Conservation (phyloP, 257 asterid genomes). For the Ballota nigra region DNA sequence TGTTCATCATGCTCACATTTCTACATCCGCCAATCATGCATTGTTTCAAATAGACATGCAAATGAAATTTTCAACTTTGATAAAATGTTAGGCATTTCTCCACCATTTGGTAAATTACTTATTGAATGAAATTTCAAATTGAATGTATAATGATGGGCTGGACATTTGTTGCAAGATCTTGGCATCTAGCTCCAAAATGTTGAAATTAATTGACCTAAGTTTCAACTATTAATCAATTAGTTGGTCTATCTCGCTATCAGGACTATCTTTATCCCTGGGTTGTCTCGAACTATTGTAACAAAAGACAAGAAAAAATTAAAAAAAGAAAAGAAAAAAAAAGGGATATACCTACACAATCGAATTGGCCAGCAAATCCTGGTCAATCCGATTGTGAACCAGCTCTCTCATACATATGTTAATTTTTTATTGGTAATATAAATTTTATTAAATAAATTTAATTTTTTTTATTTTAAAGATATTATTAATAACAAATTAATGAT, state of each 20-base stretch:
- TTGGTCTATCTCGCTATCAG: background rate
- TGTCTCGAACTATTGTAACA: too few species aligned
- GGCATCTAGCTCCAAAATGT: background rate
- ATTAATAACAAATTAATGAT: too few species aligned
- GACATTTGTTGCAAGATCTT: background rate
- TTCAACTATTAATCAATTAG: background rate
- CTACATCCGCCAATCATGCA: conserved; percentile 8
- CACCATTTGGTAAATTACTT: background rate
- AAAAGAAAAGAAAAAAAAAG: too few species aligned
- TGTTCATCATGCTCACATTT: background rate
- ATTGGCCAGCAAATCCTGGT: too few species aligned
- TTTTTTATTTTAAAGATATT: too few species aligned
- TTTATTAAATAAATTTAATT: too few species aligned
- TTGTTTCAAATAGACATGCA: background rate
- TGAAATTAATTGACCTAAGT: background rate
- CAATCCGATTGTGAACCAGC: too few species aligned
- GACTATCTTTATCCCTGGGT: too few species aligned
- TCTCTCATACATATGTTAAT: too few species aligned
- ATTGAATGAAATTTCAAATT: background rate
- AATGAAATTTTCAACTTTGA: background rate
- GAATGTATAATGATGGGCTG: background rate
- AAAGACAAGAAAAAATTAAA: too few species aligned
- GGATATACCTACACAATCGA: too few species aligned
- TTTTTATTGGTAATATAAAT: too few species aligned
- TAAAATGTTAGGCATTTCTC: background rate